Evolutionary conservation across 352 stramenopile genomes (phyloP).

Genomic region (Thraustochytrium aureum): DNA sequence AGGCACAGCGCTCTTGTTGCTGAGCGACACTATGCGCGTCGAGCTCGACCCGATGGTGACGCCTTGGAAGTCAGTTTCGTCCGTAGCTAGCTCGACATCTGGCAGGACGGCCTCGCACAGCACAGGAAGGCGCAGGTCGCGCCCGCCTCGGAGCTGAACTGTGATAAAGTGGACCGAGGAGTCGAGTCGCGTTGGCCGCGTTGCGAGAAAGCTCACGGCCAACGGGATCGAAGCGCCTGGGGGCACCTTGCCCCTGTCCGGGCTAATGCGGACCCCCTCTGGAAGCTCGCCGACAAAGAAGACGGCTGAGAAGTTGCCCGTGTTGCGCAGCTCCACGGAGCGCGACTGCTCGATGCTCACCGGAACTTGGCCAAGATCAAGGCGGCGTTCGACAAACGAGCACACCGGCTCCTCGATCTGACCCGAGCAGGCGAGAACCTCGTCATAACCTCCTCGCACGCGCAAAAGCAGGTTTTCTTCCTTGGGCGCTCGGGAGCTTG

Average conservation of each 20-base stretch:
- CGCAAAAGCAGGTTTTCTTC: conserved; percentile 60
- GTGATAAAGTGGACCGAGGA: conserved; percentile 36
- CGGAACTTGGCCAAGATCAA: conserved; percentile 75
- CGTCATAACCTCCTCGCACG: conserved; percentile 60
- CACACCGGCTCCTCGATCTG: conserved; percentile 56
- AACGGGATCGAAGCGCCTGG: conserved; percentile 34
- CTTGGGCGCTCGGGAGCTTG: conserved; percentile 57
- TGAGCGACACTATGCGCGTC: conserved; percentile 66
- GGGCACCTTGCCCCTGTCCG: conserved; percentile 19
- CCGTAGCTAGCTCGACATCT: conserved; percentile 63
- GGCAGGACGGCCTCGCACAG: conserved; percentile 70
- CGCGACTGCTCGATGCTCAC: conserved; percentile 64
- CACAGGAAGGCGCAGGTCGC: conserved; percentile 68
- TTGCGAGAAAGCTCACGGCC: conserved; percentile 54
- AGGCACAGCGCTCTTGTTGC: conserved; percentile 74
- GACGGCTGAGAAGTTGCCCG: conserved; percentile 57
- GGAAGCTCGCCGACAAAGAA: conserved; percentile 56
- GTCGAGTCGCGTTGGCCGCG: conserved; percentile 27
- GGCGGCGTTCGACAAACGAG: conserved; percentile 57
- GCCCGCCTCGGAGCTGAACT: conserved; percentile 71
- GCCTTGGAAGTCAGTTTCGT: conserved; percentile 73
- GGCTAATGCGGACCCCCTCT: conserved; percentile 11
- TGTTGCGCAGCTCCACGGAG: conserved; percentile 60
- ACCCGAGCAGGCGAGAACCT: conserved; percentile 55
- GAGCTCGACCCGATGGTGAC: conserved; percentile 73